Evolutionary conservation across 371 early-diverging fungal genomes (phyloP).

Genomic region (Dinochytrium kinnereticum): DNA sequence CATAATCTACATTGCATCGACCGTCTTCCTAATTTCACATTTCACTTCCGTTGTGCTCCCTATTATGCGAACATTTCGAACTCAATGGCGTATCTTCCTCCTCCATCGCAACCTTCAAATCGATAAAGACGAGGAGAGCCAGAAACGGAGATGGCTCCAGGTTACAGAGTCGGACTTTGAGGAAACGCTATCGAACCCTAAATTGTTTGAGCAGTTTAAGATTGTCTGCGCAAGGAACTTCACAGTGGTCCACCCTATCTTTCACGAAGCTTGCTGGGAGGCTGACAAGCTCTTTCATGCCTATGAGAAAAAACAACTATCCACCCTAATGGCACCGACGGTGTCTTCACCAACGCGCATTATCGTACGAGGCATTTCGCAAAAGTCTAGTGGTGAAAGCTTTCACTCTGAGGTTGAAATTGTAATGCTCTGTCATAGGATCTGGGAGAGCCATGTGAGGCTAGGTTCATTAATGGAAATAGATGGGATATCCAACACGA

Average conservation of each 20-base stretch:
- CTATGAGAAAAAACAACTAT: too few species aligned
- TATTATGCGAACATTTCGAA: neutral
- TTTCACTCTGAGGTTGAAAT: neutral
- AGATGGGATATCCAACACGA: neutral
- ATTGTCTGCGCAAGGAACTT: neutral
- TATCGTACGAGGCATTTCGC: too few species aligned
- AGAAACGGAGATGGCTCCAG: too few species aligned
- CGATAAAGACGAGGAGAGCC: too few species aligned
- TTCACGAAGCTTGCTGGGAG: neutral
- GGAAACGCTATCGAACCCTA: neutral
- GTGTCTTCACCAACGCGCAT: too few species aligned
- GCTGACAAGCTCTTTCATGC: too few species aligned
- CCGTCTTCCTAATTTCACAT: neutral
- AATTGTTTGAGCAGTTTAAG: neutral
- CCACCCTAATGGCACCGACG: too few species aligned
- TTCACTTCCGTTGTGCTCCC: conserved; percentile 5
- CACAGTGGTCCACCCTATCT: neutral
- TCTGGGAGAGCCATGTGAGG: neutral
- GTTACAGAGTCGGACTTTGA: neutral
- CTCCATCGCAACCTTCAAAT: too few species aligned
- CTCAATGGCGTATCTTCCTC: neutral
- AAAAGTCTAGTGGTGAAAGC: too few species aligned
- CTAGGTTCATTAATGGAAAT: neutral
- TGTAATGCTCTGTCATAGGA: neutral
- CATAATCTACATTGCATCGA: neutral